Evolutionary conservation across 371 early-diverging fungal genomes (phyloP).

Genomic region (Basidiobolus meristosporus): DNA sequence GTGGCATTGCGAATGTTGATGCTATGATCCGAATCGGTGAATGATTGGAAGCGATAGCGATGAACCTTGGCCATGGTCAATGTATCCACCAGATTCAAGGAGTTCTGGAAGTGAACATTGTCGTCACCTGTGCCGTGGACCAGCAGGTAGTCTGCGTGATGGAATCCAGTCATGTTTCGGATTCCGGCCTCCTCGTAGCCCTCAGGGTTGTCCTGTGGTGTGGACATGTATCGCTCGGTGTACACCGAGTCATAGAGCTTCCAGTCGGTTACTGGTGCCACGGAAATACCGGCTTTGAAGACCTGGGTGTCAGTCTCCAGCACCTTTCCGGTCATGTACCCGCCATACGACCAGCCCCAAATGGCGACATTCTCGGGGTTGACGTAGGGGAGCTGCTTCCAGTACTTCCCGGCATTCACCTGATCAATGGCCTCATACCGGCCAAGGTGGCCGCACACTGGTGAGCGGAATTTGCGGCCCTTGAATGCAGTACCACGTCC

Average conservation of each 20-base stretch:
- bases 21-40: slow-evolving; percentile 79
- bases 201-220: slow-evolving; percentile 46
- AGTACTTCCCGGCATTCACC: slow-evolving; percentile 56
- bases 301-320: slow-evolving; percentile 68
- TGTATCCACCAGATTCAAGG: slow-evolving; percentile 50
- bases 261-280: slow-evolving; percentile 96
- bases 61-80: slow-evolving; percentile 50
- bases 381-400: slow-evolving; percentile 48
- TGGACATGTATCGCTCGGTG: slow-evolving; percentile 92
- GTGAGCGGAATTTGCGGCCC: slow-evolving; percentile 62
- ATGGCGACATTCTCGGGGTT: slow-evolving; percentile 68
- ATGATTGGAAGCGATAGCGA: slow-evolving; percentile 62
- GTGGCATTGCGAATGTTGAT: too few species aligned
- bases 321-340: slow-evolving; percentile 69
- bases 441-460: slow-evolving; percentile 68
- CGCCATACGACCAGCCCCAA: slow-evolving; percentile 98
- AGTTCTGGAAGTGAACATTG: slow-evolving; percentile 82
- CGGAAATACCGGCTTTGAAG: slow-evolving; percentile 74
- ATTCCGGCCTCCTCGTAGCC: slow-evolving; percentile 73
- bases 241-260: slow-evolving; percentile 73
- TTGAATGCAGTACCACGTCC: slow-evolving; percentile 26
- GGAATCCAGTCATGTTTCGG: slow-evolving; percentile 63
- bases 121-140: slow-evolving; percentile 91
- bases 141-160: slow-evolving; percentile 54
- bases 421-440: slow-evolving; percentile 69